Evolutionary conservation across 129 eudicot genomes (phyloP).

Genomic region (Ambrosia trifida): DNA sequence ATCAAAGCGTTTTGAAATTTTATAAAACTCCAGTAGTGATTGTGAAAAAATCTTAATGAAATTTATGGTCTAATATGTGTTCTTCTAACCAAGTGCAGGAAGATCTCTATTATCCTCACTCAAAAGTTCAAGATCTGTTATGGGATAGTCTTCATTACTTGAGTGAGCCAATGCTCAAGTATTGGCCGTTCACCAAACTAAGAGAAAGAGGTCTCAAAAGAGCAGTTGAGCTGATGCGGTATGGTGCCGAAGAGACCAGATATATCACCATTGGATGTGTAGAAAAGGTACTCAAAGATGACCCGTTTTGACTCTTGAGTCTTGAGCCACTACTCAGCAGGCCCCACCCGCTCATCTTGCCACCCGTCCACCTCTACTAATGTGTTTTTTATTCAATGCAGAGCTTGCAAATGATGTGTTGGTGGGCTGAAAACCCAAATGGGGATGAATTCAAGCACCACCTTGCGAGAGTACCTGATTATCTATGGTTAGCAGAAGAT

Average conservation of each 20-base stretch:
- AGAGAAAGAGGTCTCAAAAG: slow-evolving; percentile 60
- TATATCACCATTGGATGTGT: slow-evolving; percentile 67
- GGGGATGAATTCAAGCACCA: slow-evolving; percentile 68
- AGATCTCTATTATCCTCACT: slow-evolving; percentile 69
- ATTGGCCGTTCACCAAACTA: slow-evolving; percentile 64
- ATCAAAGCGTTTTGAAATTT: not conserved
- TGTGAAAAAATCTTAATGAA: not conserved
- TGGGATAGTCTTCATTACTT: slow-evolving; percentile 68
- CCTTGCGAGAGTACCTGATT: slow-evolving; percentile 76
- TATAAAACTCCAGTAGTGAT: not conserved
- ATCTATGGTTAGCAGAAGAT: slow-evolving; percentile 82
- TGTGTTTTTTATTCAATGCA: slow-evolving; percentile 10
- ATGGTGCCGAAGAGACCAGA: slow-evolving; percentile 59
- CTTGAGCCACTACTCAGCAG: slow-evolving; percentile 4
- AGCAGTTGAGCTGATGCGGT: slow-evolving; percentile 60
- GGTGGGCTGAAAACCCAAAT: slow-evolving; percentile 63
- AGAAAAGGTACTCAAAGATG: slow-evolving; percentile 47
- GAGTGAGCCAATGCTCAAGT: slow-evolving; percentile 58
- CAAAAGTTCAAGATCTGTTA: slow-evolving; percentile 54
- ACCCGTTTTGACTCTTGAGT: not conserved
- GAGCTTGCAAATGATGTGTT: slow-evolving; percentile 52
- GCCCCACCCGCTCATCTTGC: not conserved
- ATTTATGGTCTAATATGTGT: not conserved
- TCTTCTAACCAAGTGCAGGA: slow-evolving; percentile 36
- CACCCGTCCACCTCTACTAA: slow-evolving; percentile 1